phyloP scores from a whole-genome alignment of 2,329 filamentous ascomycete genomes.

The Aspergillus sp. region DNA sequence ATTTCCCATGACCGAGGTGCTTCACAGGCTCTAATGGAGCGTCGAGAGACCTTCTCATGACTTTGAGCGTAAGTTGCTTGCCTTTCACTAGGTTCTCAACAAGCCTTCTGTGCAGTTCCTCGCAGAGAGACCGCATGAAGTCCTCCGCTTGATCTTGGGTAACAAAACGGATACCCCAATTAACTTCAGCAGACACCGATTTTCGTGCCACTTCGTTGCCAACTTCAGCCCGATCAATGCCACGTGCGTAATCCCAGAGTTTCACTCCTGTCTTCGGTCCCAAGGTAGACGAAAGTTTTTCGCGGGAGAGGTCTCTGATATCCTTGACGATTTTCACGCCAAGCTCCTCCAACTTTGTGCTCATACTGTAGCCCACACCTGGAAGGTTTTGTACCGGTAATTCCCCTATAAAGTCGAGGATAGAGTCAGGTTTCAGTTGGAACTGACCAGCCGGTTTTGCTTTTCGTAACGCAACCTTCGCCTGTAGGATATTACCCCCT shows the following conservation, averaged over 20 bases:
- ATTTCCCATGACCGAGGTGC: conserved; percentile 91
- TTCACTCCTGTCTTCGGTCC: conserved; percentile 93
- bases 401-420: conserved; percentile 72
- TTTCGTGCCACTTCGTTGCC: conserved; percentile 84
- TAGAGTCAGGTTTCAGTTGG: conserved; percentile 78
- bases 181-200: conserved; percentile 95
- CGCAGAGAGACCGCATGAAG: conserved; percentile 81
- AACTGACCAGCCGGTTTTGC: conserved; percentile 94
- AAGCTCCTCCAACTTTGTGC: conserved; percentile 82
- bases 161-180: conserved; percentile 95
- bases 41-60: conserved; percentile 84
- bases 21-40: conserved; percentile 90
- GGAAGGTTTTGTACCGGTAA: conserved; percentile 80
- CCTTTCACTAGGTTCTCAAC: conserved; percentile 83
- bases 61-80: conserved; percentile 85
- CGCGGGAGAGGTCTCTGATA: conserved; percentile 72
- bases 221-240: conserved; percentile 82
- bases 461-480: conserved; percentile 84
- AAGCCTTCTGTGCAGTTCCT: conserved; percentile 78
- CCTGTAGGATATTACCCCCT: conserved; percentile 83
- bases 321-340: conserved; percentile 81
- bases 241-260: conserved; percentile 84
- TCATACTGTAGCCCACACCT: conserved; percentile 88
- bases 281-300: conserved; percentile 69
- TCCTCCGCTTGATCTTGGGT: conserved; percentile 91